Evolutionary conservation across 1,139 yeast genomes (phyloP), one percentile per base, ranked within the genome.

Genomic region (Yamadazyma atmosphaerica): DNA sequence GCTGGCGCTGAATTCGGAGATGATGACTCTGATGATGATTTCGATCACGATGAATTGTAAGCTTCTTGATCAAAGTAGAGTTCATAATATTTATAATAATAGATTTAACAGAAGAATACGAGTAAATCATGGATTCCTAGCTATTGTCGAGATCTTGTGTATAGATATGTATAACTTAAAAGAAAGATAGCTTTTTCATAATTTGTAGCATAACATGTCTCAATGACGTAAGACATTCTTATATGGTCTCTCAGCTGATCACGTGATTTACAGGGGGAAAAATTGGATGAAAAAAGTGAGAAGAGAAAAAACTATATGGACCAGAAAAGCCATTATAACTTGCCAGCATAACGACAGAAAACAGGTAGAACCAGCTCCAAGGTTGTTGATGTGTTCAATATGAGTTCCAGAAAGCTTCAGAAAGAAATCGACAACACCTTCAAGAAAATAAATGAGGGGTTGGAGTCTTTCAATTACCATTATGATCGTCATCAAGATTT

Each of bases 371-470:
- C 40, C 26, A 9, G 9, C 9, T 19, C 22, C n/a, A n/a, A 19
- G 9, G 6, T 19, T 19, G 9, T 19, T 19, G 9, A 14, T 31
- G 29, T 14, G 22, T 14, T 13, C 33, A 42, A 23, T 22, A 49
- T 49, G 53, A 48, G 53, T 47, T 69, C 68, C 40, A 55, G 77
- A 45, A 72, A 72, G 52, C 67, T 72, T 51, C 77, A 72, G 49
- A 72, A 72, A 47, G 99, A 94, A 67, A 89, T 92, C 62, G 99
- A 94, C 68, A 87, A 92, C 57, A 89, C 90, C 56, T 84, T 89
- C 74, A 92, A 92, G 61, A 88, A 92, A 62, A 95, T 92, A 45
- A 82, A 82, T 48, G 98, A 92, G 68, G 98, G 98, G n/a, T 74
- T 92, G 35, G 84, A 80, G 41, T 85, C 84, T 45, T 94, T 92